Evolutionary conservation across 202 grass and related monocot genomes (phyloP).

Genomic region (Brachypodium distachyon): DNA sequence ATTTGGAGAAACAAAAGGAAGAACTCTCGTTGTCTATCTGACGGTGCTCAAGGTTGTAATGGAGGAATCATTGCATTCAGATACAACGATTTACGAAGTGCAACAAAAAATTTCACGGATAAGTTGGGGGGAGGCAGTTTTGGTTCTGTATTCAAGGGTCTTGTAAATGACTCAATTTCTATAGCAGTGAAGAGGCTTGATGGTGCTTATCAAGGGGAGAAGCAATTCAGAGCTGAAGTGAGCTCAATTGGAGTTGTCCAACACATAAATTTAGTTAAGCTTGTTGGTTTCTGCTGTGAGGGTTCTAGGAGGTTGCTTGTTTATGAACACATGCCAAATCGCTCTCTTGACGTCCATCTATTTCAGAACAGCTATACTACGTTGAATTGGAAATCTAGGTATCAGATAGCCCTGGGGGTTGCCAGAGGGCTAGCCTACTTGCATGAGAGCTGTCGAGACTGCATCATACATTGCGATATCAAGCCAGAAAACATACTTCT

Average conservation of each 20-base stretch:
- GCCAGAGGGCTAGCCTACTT: slow-evolving; percentile 47
- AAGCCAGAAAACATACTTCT: slow-evolving; percentile 54
- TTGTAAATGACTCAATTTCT: background rate
- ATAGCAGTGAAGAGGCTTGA: slow-evolving; percentile 55
- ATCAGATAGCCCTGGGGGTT: slow-evolving; percentile 28
- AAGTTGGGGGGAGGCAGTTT: slow-evolving; percentile 31
- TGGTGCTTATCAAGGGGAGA: slow-evolving; percentile 28
- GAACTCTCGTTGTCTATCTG: background rate
- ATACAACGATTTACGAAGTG: slow-evolving; percentile 12
- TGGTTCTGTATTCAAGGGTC: slow-evolving; percentile 44
- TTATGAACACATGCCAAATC: slow-evolving; percentile 43
- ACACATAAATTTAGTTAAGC: slow-evolving; percentile 35
- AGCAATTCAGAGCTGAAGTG: slow-evolving; percentile 49
- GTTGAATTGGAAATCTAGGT: slow-evolving; percentile 12
- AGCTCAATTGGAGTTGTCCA: slow-evolving; percentile 39
- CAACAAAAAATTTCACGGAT: slow-evolving; percentile 29
- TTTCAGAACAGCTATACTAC: background rate
- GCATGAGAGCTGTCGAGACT: slow-evolving; percentile 36
- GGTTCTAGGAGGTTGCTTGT: slow-evolving; percentile 32
- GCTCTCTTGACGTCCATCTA: slow-evolving; percentile 26
- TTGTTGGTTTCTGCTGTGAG: slow-evolving; percentile 44
- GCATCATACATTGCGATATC: slow-evolving; percentile 57
- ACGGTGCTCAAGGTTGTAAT: background rate
- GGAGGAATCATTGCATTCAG: slow-evolving; percentile 16
- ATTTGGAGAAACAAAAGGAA: background rate